Base-by-base conservation (phyloP, 192 early-diverging fungal species). In the Linnemannia hyalina region DNA sequence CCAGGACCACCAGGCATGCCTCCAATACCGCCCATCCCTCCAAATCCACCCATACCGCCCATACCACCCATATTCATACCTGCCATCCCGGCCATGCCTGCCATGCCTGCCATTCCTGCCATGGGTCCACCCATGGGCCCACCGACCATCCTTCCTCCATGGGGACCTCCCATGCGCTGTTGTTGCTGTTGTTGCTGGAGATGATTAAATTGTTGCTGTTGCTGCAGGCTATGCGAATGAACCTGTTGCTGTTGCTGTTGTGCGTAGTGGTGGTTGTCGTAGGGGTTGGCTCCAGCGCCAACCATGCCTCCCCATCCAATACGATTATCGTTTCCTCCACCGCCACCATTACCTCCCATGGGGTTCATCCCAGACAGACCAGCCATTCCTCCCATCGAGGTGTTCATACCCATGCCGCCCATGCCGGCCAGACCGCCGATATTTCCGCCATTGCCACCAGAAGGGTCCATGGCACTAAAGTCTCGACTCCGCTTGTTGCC, bases 231-330 rank as follows among this genome's bases (percentile, higher is more conserved):
- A 16, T 78, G 76, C 7, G 35, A 68, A 42, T 44, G 76, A 0
- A 55, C 18, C 42, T 83, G 75, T 57, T 78, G 76, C 10, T 73
- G 40, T 36, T 80, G 69, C 73, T 72, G 72, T 68, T 80, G 77
- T 29, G 49, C 23, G 6, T 72, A 26, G 22, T 79, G 71, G 13
- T 80, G 78, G 60, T 82, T 74, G 23, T 68, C 83, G 52, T 86
- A 86, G 0, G 83, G 83, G 40, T 42, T 79, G 16, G 54, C n/a
- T 42, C 78, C 75, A 13, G 73, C 77, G 22, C 77, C 82, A 16
- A 85, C 82, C 82, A 85, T 79, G 26, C 82, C 82, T 54, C 82
- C 82, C 82, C 82, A 85, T 49, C 74, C 70, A 40, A 86, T 13
- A 6, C 83, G 74, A 26, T 76, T 78, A 68, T 60, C 65, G 18